Evolutionary conservation across 768 basidiomycete genomes (phyloP).

Genomic region (Calocera cornea): DNA sequence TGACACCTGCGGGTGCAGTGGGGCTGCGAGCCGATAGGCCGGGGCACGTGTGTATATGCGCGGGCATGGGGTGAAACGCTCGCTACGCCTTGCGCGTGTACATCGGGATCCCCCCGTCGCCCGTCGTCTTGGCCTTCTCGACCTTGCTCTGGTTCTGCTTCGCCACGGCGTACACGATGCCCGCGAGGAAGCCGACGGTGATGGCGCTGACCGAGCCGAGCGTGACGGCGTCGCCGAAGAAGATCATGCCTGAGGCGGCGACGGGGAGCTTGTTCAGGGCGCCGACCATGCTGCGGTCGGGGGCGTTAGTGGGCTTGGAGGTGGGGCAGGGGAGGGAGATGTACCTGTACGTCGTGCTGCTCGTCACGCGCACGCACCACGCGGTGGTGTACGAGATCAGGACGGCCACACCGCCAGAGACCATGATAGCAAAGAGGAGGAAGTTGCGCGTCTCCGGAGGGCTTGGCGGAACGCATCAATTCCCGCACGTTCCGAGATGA

Average conservation of each 20-base stretch:
- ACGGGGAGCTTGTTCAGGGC: conserved; percentile 96
- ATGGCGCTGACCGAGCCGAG: conserved; percentile 81
- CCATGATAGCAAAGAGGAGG: conserved; percentile 75
- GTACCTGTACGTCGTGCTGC: conserved; percentile 95
- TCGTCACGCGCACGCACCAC: conserved; percentile 93
- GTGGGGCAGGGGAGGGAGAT: conserved; percentile 14
- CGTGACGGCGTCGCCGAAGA: conserved; percentile 85
- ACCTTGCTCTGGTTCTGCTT: conserved; percentile 84
- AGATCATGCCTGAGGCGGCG: conserved; percentile 95
- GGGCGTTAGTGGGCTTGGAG: background rate
- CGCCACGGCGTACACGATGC: conserved; percentile 81
- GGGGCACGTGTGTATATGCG: too few relatives aligned
- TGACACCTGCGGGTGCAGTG: too few relatives aligned
- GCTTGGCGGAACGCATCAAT: conserved; percentile 31
- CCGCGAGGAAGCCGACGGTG: conserved; percentile 77
- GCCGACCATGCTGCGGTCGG: conserved; percentile 67
- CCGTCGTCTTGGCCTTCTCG: conserved; percentile 37
- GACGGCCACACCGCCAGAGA: conserved; percentile 95
- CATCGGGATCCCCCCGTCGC: conserved; percentile 48
- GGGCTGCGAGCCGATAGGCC: too few relatives aligned
- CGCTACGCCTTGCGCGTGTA: conserved; percentile 15
- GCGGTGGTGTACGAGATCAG: conserved; percentile 97
- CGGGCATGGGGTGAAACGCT: too few relatives aligned
- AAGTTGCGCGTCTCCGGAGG: conserved; percentile 66
- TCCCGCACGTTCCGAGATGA: background rate